A percentile compares a stretch with the other conserved stretches of the same genome.
These are phyloP conservation scores for Jaminaea rosea DNA, from an alignment of 1,284 basidiomycete species.

Conservation along the genomic window DNA sequence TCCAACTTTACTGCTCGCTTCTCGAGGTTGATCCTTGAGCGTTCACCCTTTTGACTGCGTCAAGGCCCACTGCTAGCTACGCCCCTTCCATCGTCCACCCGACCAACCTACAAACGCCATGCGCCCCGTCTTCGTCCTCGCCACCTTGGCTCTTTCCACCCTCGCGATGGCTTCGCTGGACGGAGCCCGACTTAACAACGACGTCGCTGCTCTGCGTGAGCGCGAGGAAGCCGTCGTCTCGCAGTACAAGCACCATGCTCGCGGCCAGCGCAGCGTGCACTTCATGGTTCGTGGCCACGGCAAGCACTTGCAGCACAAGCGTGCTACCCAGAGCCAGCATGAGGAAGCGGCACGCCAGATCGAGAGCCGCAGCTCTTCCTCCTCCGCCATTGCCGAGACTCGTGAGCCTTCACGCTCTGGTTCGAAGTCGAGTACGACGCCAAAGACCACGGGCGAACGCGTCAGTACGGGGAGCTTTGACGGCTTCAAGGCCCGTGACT, in stretches of 20 bases:
- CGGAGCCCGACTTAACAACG: too few relatives aligned
- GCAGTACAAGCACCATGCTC: neutral
- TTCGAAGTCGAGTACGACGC: too few relatives aligned
- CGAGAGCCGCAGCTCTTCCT: neutral
- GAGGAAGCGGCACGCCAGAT: neutral
- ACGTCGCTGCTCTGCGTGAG: too few relatives aligned
- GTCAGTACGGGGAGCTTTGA: too few relatives aligned
- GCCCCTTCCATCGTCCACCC: neutral
- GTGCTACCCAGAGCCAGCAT: neutral
- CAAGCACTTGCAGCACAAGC: neutral
- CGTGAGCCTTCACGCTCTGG: too few relatives aligned
- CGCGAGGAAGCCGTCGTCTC: neutral
- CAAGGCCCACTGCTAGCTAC: neutral
- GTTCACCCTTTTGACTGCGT: neutral
- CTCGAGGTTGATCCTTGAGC: conserved; percentile 1
- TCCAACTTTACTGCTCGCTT: neutral
- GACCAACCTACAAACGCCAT: neutral
- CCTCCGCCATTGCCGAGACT: neutral
- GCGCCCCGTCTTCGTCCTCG: neutral
- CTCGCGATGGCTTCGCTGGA: neutral
- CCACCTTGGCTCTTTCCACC: neutral
- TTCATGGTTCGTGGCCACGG: neutral
- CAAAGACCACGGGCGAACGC: too few relatives aligned
- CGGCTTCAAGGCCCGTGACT: too few relatives aligned
- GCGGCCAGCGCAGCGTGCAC: neutral